These are phyloP conservation scores for Phoma herbarum DNA, from an alignment of 2,329 filamentous ascomycete species.

Conservation along the genomic window DNA sequence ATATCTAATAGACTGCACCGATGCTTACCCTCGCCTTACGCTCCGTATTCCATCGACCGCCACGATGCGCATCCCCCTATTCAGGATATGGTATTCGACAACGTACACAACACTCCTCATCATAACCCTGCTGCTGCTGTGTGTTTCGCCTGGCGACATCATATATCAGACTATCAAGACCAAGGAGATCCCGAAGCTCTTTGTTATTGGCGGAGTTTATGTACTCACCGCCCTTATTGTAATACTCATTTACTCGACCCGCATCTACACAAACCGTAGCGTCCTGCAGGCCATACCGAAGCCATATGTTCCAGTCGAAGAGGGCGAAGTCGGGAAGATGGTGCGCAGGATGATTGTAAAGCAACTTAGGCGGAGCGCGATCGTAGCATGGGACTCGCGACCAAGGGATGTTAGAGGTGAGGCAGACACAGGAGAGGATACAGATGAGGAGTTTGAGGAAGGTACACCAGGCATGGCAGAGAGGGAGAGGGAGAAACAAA, in stretches of 20 bases:
- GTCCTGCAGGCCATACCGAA: conserved; percentile 86
- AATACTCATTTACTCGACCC: conserved; percentile 78
- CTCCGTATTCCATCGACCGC: conserved; percentile 18
- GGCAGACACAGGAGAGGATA: conserved; percentile 36
- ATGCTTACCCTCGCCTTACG: conserved; percentile 30
- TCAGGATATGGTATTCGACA: conserved; percentile 81
- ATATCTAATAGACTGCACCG: conserved; percentile 36
- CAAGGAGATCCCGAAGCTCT: conserved; percentile 77
- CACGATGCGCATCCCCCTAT: conserved; percentile 64
- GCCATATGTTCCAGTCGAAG: conserved; percentile 83
- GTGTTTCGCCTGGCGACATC: conserved; percentile 79
- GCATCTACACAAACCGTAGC: conserved; percentile 87
- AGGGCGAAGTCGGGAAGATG: conserved; percentile 78
- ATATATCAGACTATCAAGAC: conserved; percentile 78
- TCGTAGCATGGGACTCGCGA: conserved; percentile 79
- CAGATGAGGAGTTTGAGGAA: conserved; percentile 24
- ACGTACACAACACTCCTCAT: conserved; percentile 80
- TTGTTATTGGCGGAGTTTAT: conserved; percentile 81
- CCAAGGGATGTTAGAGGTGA: conserved; percentile 68
- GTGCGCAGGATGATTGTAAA: conserved; percentile 80
- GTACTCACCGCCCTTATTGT: conserved; percentile 75
- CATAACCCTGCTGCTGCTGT: conserved; percentile 74
- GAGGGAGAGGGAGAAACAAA: conserved; percentile 42
- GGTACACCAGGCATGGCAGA: conserved; percentile 34
- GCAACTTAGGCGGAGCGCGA: conserved; percentile 77